phyloP scores from a whole-genome alignment of 768 basidiomycete genomes.

The Agaricus subrufescens region DNA sequence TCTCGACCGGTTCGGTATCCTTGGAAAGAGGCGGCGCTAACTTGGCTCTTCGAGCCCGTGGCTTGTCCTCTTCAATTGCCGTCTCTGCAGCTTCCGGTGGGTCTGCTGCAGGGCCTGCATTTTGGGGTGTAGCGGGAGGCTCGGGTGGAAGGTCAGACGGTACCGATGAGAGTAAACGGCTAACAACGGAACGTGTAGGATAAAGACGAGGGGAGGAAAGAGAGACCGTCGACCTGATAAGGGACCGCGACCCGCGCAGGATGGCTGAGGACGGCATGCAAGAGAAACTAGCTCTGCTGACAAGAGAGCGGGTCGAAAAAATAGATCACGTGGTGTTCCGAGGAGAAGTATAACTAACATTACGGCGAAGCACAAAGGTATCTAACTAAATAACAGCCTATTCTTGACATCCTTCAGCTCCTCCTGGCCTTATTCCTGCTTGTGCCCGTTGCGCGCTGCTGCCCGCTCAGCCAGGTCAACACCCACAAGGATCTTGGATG shows the following conservation, averaged over 20 bases:
- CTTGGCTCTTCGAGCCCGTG: conserved; percentile 35
- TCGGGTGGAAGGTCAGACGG: conserved; percentile 12
- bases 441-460: conserved; percentile 41
- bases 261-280: conserved; percentile 12
- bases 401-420: not conserved
- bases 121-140: conserved; percentile 10
- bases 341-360: not conserved
- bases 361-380: not conserved
- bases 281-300: conserved; percentile 9
- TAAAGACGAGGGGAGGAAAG: conserved; percentile 12
- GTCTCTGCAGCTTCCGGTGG: conserved; percentile 14
- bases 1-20: conserved; percentile 38
- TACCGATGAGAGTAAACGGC: conserved; percentile 2
- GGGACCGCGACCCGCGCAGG: conserved; percentile 12
- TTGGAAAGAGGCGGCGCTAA: conserved; percentile 23
- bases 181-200: conserved; percentile 14
- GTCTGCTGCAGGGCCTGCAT: conserved; percentile 12
- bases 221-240: conserved; percentile 8
- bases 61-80: conserved; percentile 40
- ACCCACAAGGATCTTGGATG: conserved; percentile 89
- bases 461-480: conserved; percentile 88
- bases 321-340: conserved; percentile 10
- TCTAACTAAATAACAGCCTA: conserved; percentile 11
- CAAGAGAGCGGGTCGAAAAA: conserved; percentile 5
- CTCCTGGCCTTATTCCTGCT: conserved; percentile 12